Evolutionary conservation across 352 stramenopile species (phyloP).

Genomic region (Phytopythium boreale): DNA sequence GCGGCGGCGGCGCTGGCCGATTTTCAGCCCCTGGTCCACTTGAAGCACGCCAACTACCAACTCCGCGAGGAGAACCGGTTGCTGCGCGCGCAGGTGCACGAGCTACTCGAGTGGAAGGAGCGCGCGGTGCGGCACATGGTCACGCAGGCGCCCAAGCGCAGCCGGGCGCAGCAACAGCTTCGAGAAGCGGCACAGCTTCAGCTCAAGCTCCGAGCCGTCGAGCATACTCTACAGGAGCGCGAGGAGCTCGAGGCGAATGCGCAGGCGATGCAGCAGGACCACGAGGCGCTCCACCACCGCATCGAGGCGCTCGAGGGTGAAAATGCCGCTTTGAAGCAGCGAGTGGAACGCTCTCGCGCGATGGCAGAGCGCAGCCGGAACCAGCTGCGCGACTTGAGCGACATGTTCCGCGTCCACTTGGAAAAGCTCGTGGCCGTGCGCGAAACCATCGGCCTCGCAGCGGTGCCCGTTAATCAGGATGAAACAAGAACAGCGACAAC

Average conservation of each 20-base stretch:
- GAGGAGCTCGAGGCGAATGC: constrained; percentile 42
- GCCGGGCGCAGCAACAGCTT: constrained; percentile 38
- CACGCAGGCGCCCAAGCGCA: constrained; percentile 47
- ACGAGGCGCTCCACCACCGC: constrained; percentile 22
- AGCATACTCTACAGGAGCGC: constrained; percentile 54
- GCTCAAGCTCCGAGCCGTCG: constrained; percentile 45
- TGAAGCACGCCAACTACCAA: constrained; percentile 67
- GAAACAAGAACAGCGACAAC: not conserved
- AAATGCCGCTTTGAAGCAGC: constrained; percentile 18
- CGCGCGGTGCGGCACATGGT: constrained; percentile 63
- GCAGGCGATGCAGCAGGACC: constrained; percentile 30
- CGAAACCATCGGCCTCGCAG: constrained; percentile 33
- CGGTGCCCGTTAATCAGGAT: not conserved
- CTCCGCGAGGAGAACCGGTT: constrained; percentile 54
- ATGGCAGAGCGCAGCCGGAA: constrained; percentile 19
- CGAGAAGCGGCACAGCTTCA: constrained; percentile 52
- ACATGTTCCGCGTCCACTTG: constrained; percentile 53
- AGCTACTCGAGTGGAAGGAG: constrained; percentile 64
- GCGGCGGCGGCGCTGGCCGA: constrained; percentile 42
- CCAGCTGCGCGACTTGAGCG: constrained; percentile 37
- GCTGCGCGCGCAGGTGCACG: constrained; percentile 43
- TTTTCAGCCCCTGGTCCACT: constrained; percentile 51
- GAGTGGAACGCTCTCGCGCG: constrained; percentile 14
- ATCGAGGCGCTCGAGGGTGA: constrained; percentile 28
- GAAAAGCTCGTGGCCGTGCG: constrained; percentile 57